Conservation (phyloP, 2,329 filamentous ascomycete genomes). For the Parascedosporium putredinis region DNA sequence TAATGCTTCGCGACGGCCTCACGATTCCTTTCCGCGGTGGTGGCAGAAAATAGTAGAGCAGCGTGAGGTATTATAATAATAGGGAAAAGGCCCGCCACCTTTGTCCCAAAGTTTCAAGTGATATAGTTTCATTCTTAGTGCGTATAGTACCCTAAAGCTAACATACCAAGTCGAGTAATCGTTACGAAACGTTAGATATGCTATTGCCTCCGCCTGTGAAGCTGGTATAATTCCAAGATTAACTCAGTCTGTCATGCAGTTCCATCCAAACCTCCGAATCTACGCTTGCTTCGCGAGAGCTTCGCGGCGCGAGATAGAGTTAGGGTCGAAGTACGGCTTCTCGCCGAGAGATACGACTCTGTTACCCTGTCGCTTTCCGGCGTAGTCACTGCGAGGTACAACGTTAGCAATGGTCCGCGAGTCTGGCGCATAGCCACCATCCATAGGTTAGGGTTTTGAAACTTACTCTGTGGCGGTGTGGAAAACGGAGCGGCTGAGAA, state of each 20-base stretch:
- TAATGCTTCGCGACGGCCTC: constrained; percentile 43
- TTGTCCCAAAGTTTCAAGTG: too few species aligned
- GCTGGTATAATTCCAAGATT: background rate
- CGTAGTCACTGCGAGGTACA: constrained; percentile 38
- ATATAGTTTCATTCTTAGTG: too few species aligned
- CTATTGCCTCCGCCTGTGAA: too few species aligned
- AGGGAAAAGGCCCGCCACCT: too few species aligned
- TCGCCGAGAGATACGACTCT: constrained; percentile 43
- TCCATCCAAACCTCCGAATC: background rate
- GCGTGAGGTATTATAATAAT: too few species aligned
- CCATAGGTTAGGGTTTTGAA: too few species aligned
- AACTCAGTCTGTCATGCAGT: background rate
- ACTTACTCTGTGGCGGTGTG: constrained; percentile 35
- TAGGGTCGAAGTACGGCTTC: constrained; percentile 40
- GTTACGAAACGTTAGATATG: too few species aligned
- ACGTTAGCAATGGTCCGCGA: constrained; percentile 27
- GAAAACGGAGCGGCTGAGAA: constrained; percentile 36
- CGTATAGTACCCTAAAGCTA: too few species aligned
- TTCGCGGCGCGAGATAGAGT: constrained; percentile 20
- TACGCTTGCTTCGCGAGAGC: constrained; percentile 7
- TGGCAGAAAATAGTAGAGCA: too few species aligned
- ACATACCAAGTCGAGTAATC: too few species aligned
- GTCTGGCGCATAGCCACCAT: too few species aligned
- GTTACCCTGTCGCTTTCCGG: constrained; percentile 37
- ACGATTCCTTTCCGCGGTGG: constrained; percentile 50